Base-by-base conservation (phyloP, 176 grass and related monocot species). In the Elaeis guineensis region DNA sequence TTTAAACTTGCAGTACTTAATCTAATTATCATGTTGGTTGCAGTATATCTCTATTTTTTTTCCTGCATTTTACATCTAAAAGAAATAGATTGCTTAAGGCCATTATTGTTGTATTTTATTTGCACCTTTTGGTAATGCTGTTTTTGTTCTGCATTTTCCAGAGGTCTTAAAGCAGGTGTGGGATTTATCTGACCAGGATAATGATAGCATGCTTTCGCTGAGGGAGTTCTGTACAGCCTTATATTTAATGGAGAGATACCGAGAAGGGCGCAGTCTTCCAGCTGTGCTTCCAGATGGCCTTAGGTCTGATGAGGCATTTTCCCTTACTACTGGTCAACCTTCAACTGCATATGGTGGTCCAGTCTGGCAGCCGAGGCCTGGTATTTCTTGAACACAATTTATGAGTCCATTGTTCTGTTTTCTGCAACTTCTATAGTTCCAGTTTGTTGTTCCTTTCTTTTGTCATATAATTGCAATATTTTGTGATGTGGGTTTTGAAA, bases 281-380 rank as follows among this genome's bases (percentile, higher is more conserved):
- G 25, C 12, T 21, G 30, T 60, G 25, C 71, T 74, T 22, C 71
- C 71, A 7, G 51, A 65, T 65, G 39, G 61, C 62, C 83, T 98
- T 79, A 89, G 81, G 81, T 83, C 84, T 26, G 88, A 98, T 59
- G 87, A 89, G 66, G 83, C 77, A 58, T 83, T 82, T 53, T 79
- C 92, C 69, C 88, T 79, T 62, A 85, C 94, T 72, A 89, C 94
- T 32, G 85, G 66, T 24, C 88, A 98, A 72, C 35, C 35, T 12
- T 75, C 81, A 66, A 77, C 72, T 51, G 87, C 75, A 28, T 57
- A 84, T 66, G 77, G 67, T 72, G 78, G 44, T 51, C 68, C 71
- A 1, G 30, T 58, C 55, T 64, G 77, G 55, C 79, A 92, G 51
- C 79, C 72, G 76, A 85, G 18, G 75, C 59, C 87, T 53, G 87